Evolutionary conservation across 768 basidiomycete genomes (phyloP), one percentile per base, ranked within the genome.

Genomic region (Lactarius sp.): DNA sequence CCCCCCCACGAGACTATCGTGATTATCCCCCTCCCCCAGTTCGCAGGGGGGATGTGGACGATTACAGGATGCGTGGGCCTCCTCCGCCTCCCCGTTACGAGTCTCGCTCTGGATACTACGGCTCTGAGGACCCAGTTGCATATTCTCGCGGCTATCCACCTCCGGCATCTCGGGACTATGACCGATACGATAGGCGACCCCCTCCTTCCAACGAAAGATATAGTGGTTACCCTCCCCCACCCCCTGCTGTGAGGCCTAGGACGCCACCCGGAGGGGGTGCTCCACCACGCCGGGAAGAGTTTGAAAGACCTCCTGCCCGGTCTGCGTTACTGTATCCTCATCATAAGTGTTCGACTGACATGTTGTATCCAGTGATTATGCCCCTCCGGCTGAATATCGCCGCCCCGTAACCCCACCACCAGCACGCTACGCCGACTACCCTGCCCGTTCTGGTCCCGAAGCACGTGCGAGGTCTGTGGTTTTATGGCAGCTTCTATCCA

Each of bases 41-140:
- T 66, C 69, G 78, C 64, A 75, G 77, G 68, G 82, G 86, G 62
- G 88, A 92, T 53, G 80, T 83, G 69, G 88, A 92, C 68, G 90
- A 92, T 54, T 86, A 84, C 67, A 80, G 85, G 69, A 69, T 73
- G 69, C 80, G 86, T 52, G 87, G 81, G 60, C 73, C 79, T 60
- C 75, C 77, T n/a, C 73, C 83, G 34, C 77, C 81, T 59, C 81
- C 85, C 67, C 79, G 82, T 67, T 79, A 84, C 63, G 81, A 83
- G 12, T 62, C 75, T 50, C 83, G 88, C 52, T 80, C 73, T 41
- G 73, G 71, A 34, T 77, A 78, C 65, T 77, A 77, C 65, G 69
- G 72, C 52, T 66, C 75, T 59, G 79, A 80, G 56, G 77, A 85
- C n/a, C 74, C 74, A 39, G 69, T 73, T 68, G 83, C 82, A 69